Conservation (phyloP, 352 stramenopile species). For the Globisporangium sylvaticum region DNA sequence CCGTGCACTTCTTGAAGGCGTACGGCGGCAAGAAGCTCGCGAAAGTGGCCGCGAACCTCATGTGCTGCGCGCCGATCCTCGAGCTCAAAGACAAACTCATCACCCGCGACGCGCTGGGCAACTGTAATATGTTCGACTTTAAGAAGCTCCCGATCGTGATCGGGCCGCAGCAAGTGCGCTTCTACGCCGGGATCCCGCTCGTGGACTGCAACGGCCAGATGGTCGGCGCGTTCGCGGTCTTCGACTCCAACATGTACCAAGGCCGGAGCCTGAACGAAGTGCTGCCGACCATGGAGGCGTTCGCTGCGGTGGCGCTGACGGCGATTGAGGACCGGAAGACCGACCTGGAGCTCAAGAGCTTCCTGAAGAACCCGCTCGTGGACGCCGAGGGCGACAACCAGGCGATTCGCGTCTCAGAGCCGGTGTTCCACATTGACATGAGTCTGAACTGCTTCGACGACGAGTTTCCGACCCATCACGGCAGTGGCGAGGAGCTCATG, state of each 20-base stretch:
- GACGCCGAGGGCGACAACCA: conserved; percentile 26
- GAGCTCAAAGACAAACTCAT: conserved; percentile 34
- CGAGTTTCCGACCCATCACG: conserved; percentile 5
- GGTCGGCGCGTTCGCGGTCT: conserved; percentile 62
- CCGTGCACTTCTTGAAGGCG: conserved; percentile 48
- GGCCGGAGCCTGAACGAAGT: conserved; percentile 37
- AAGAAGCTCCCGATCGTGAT: conserved; percentile 59
- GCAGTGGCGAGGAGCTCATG: conserved; percentile 3
- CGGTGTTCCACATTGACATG: conserved; percentile 28
- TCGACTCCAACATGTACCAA: conserved; percentile 39
- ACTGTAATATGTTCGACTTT: conserved; percentile 42
- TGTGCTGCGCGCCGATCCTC: conserved; percentile 68
- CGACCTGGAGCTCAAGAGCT: conserved; percentile 46
- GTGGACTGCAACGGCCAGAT: conserved; percentile 36
- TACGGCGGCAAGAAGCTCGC: conserved; percentile 42
- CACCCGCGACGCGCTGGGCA: conserved; percentile 41
- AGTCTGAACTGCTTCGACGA: conserved; percentile 24
- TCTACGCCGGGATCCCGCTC: conserved; percentile 69
- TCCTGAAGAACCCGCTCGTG: conserved; percentile 49
- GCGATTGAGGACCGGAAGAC: conserved; percentile 41
- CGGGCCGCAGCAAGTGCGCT: conserved; percentile 60
- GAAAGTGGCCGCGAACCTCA: conserved; percentile 50
- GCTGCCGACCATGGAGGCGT: conserved; percentile 34
- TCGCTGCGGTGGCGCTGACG: conserved; percentile 29
- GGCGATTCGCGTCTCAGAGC: conserved; percentile 28